phyloP scores from a whole-genome alignment of 148 eudicot species.

The Camellia granthamiana region DNA sequence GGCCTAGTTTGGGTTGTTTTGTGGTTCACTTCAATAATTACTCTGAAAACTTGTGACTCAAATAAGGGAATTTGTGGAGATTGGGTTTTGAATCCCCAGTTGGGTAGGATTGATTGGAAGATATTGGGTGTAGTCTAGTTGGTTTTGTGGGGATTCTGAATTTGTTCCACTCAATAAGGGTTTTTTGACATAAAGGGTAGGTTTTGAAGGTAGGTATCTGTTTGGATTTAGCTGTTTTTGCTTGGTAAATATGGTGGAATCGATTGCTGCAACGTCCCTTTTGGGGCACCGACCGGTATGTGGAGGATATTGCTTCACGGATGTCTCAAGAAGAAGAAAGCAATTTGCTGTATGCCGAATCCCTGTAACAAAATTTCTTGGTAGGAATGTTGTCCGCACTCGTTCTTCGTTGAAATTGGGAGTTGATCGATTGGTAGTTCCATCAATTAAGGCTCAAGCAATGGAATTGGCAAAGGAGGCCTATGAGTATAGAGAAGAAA shows the following conservation, averaged over 20 bases:
- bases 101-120: constrained; percentile 5
- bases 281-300: constrained; percentile 46
- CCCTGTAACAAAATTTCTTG: constrained; percentile 16
- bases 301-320: constrained; percentile 30
- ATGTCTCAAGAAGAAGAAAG: constrained; percentile 31
- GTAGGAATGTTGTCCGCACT: constrained; percentile 23
- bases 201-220: neutral
- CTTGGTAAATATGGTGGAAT: constrained; percentile 64
- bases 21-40: neutral
- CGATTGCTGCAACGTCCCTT: constrained; percentile 65
- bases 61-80: constrained; percentile 1
- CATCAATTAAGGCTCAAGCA: constrained; percentile 55
- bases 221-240: constrained; percentile 9
- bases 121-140: neutral
- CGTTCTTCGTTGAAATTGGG: constrained; percentile 22
- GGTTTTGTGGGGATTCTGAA: constrained; percentile 4
- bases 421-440: constrained; percentile 21
- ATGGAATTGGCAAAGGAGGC: constrained; percentile 81
- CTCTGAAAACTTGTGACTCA: neutral
- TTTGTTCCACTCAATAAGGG: neutral
- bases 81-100: constrained; percentile 5
- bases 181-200: neutral
- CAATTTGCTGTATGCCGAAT: constrained; percentile 20
- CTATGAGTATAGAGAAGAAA: constrained; percentile 45
- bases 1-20: neutral